Percentiles rank a stretch among this genome's conserved stretches.
Evolutionary conservation across 1,284 basidiomycete genomes (phyloP).

Genomic region (Fomitopsis palustris): DNA sequence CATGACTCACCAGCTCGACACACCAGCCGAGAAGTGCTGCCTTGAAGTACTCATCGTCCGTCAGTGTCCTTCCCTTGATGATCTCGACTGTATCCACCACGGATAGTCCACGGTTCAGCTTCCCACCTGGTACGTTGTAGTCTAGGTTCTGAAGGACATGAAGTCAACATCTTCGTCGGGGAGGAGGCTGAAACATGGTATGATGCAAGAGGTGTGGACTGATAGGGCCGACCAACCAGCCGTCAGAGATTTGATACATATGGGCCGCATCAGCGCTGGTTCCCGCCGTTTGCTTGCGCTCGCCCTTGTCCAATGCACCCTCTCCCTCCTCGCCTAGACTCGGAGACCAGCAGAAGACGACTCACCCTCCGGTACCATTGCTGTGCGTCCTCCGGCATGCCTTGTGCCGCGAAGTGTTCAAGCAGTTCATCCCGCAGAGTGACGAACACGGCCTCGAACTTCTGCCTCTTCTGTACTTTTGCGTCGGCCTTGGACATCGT

Average conservation of each 20-base stretch:
- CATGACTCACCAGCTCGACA: constrained; percentile 79
- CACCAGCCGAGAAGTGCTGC: constrained; percentile 95
- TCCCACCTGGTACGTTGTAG: constrained; percentile 95
- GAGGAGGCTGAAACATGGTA: background rate
- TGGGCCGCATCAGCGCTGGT: background rate
- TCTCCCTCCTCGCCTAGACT: background rate
- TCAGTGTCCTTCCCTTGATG: constrained; percentile 65
- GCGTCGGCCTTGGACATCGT: constrained; percentile 19
- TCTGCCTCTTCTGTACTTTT: constrained; percentile 43
- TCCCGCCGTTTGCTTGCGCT: background rate
- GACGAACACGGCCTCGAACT: constrained; percentile 50
- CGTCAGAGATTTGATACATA: background rate
- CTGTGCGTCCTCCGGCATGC: constrained; percentile 80
- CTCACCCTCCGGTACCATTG: constrained; percentile 79
- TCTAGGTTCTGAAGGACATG: constrained; percentile 67
- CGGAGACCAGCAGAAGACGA: constrained; percentile 5
- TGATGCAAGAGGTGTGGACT: background rate
- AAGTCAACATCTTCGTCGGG: background rate
- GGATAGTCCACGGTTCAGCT: constrained; percentile 94
- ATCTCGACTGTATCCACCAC: constrained; percentile 95
- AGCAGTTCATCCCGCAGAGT: constrained; percentile 59
- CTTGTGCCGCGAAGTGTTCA: constrained; percentile 58
- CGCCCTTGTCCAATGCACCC: background rate
- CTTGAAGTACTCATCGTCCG: constrained; percentile 85
- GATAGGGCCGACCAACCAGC: background rate